These are phyloP conservation scores for Candida neerlandica DNA, from an alignment of 1,139 yeast species.

Conservation along the genomic window DNA sequence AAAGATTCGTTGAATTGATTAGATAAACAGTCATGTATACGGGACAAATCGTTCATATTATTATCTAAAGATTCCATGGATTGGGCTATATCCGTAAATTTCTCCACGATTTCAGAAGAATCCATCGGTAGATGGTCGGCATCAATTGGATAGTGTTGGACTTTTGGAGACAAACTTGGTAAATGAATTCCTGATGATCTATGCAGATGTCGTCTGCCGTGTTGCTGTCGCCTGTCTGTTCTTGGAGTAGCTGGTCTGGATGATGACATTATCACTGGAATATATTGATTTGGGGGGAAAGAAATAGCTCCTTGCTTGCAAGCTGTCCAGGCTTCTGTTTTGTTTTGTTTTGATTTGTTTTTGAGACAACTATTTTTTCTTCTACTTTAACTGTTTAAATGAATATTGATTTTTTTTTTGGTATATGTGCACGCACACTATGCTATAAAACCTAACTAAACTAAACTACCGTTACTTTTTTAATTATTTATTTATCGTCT, in stretches of 20 bases:
- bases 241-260: conserved; percentile 26
- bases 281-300: not conserved
- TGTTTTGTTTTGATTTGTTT: conserved; percentile 1
- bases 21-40: conserved; percentile 51
- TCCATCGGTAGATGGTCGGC: conserved; percentile 43
- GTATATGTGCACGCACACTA: not conserved
- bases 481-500: conserved; percentile 42
- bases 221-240: conserved; percentile 8
- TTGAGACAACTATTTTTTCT: not conserved
- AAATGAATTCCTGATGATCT: conserved; percentile 46
- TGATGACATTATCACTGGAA: conserved; percentile 13
- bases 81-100: conserved; percentile 51
- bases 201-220: conserved; percentile 31
- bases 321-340: not conserved
- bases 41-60: conserved; percentile 48
- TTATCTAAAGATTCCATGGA: conserved; percentile 51
- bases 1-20: conserved; percentile 63
- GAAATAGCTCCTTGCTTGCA: not conserved
- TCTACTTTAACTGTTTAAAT: no score
- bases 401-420: not conserved
- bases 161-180: conserved; percentile 44
- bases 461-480: no score
- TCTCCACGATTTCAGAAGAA: conserved; percentile 29
- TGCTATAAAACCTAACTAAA: no score
- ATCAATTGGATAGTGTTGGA: conserved; percentile 43